These are phyloP conservation scores for Pythium biforme DNA, from an alignment of 352 stramenopile genomes.

Conservation along the genomic window DNA sequence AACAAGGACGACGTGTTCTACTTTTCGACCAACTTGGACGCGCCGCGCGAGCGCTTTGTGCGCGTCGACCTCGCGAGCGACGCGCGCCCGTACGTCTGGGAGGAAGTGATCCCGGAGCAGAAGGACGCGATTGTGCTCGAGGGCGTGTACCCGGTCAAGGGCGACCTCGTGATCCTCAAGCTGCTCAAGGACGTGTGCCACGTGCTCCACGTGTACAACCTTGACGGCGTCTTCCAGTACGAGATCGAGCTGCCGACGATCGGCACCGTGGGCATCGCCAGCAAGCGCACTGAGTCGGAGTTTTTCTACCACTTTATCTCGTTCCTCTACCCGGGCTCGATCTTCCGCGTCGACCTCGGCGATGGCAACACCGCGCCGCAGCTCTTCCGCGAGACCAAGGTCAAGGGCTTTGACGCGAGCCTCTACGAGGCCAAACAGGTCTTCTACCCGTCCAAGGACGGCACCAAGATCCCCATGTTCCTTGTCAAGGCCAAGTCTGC, in stretches of 20 bases:
- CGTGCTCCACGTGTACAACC: constrained; percentile 78
- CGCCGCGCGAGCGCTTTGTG: constrained; percentile 77
- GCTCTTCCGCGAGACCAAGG: constrained; percentile 77
- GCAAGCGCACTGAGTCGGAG: constrained; percentile 71
- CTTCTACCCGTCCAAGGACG: constrained; percentile 92
- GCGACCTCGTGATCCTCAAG: constrained; percentile 69
- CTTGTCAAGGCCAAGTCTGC: constrained; percentile 86
- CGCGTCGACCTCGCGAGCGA: constrained; percentile 30
- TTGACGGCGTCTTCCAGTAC: constrained; percentile 70
- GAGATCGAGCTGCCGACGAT: constrained; percentile 69
- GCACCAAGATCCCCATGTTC: constrained; percentile 96
- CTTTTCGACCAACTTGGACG: constrained; percentile 85
- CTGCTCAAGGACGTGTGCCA: constrained; percentile 83
- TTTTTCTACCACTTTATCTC: constrained; percentile 91
- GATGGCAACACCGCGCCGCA: constrained; percentile 31
- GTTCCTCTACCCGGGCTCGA: constrained; percentile 80
- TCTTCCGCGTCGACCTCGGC: constrained; percentile 69
- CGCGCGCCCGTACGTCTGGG: constrained; percentile 37
- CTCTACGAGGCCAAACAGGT: constrained; percentile 82
- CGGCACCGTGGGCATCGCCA: constrained; percentile 64
- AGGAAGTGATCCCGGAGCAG: constrained; percentile 84
- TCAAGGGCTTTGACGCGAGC: constrained; percentile 78
- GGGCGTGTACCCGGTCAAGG: constrained; percentile 57
- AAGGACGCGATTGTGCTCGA: constrained; percentile 75
- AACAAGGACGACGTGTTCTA: constrained; percentile 89